A percentile compares a stretch with the other conserved stretches of the same genome.
These are phyloP conservation scores for Arctium minus DNA, from an alignment of 129 eudicot genomes.

Conservation along the genomic window DNA sequence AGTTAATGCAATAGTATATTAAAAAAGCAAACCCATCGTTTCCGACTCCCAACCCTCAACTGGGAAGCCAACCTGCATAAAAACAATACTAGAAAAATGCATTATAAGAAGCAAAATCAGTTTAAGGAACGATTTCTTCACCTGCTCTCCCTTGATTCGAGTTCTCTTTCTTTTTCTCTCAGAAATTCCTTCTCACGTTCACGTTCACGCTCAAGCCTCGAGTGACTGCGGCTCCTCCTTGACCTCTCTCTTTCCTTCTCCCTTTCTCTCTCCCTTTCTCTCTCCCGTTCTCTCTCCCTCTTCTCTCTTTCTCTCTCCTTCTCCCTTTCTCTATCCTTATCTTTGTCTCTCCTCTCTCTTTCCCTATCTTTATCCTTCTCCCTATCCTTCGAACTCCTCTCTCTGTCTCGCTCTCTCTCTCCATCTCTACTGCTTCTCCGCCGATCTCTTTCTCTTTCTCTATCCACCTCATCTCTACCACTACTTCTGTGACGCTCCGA, in stretches of 20 bases:
- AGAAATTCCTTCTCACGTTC: slow-evolving; percentile 50
- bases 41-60: slow-evolving; percentile 5
- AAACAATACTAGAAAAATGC: neutral
- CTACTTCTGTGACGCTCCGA: slow-evolving; percentile 33
- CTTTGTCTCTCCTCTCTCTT: slow-evolving; percentile 21
- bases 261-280: slow-evolving; percentile 27
- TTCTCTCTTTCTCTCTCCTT: slow-evolving; percentile 10
- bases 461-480: slow-evolving; percentile 29
- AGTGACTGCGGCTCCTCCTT: slow-evolving; percentile 42
- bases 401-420: slow-evolving; percentile 38
- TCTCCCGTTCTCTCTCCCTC: slow-evolving; percentile 25
- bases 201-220: slow-evolving; percentile 45
- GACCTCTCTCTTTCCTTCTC: slow-evolving; percentile 22
- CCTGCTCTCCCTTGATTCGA: slow-evolving; percentile 83
- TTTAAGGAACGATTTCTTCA: slow-evolving; percentile 17
- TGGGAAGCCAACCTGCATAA: slow-evolving; percentile 1
- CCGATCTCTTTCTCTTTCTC: slow-evolving; percentile 32
- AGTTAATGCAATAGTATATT: neutral
- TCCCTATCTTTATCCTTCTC: slow-evolving; percentile 22
- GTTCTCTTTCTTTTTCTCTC: slow-evolving; percentile 51
- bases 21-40: neutral
- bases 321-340: slow-evolving; percentile 24
- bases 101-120: neutral
- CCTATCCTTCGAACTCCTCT: slow-evolving; percentile 33
- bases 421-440: slow-evolving; percentile 38